Conservation (phyloP, 2,329 filamentous ascomycete genomes). For the Neonectria coccinea region DNA sequence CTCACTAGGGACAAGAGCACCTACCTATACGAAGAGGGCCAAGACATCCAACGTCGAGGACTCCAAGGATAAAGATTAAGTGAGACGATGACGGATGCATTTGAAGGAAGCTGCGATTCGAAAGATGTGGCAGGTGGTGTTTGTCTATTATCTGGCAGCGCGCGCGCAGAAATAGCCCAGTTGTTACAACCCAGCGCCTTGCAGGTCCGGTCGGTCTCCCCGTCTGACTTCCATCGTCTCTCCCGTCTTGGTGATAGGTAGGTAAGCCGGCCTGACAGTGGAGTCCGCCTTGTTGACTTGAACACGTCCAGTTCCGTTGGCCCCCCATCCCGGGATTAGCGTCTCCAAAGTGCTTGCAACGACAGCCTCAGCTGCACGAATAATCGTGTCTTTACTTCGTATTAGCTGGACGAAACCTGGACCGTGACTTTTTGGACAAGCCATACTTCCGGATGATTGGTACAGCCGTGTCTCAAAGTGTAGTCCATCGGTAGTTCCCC, state of each 20-base stretch:
- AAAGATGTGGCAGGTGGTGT: slow-evolving; percentile 1
- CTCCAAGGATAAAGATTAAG: neutral
- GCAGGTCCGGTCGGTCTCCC: slow-evolving; percentile 4
- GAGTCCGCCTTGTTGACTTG: slow-evolving; percentile 20
- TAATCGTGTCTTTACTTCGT: neutral
- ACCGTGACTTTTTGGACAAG: neutral
- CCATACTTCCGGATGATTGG: neutral
- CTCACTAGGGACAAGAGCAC: slow-evolving; percentile 8
- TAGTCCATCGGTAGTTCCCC: neutral
- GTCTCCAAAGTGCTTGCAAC: slow-evolving; percentile 19
- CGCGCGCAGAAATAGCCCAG: neutral
- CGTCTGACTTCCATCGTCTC: slow-evolving; percentile 12
- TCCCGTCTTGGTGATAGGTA: slow-evolving; percentile 14
- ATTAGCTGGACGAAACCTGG: neutral
- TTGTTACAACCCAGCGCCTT: slow-evolving; percentile 2
- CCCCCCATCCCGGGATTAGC: slow-evolving; percentile 5
- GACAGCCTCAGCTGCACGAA: slow-evolving; percentile 6
- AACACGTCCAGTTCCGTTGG: slow-evolving; percentile 16
- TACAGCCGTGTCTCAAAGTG: neutral
- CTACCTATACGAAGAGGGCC: slow-evolving; percentile 16
- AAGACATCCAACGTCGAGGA: neutral
- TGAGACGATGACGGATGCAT: neutral
- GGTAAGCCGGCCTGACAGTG: slow-evolving; percentile 11
- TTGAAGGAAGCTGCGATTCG: neutral
- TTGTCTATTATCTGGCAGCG: neutral